These are phyloP conservation scores for Mariannaea elegans DNA, from an alignment of 2,329 filamentous ascomycete species.

Conservation along the genomic window DNA sequence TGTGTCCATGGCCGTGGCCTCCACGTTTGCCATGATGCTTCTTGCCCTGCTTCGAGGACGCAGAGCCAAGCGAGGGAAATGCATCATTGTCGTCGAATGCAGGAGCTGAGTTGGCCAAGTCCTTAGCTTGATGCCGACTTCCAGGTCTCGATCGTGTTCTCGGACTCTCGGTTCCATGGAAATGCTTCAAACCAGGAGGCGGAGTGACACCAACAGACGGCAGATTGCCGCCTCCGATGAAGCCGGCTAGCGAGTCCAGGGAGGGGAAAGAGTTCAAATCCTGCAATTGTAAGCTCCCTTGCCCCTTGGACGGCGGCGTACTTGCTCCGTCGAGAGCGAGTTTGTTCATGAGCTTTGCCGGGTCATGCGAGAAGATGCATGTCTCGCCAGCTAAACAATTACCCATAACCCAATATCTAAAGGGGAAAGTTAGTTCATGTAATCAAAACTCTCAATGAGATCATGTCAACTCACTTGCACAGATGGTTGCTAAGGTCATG, in stretches of 20 bases:
- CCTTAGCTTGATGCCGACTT: slow-evolving; percentile 75
- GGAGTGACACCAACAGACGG: slow-evolving; percentile 65
- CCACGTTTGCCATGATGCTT: slow-evolving; percentile 94
- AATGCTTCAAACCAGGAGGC: slow-evolving; percentile 75
- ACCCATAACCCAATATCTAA: slow-evolving; percentile 92
- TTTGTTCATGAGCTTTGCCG: slow-evolving; percentile 83
- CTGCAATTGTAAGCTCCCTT: slow-evolving; percentile 78
- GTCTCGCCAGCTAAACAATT: slow-evolving; percentile 94
- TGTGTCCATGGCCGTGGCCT: slow-evolving; percentile 76
- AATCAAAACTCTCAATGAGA: neutral
- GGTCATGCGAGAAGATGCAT: slow-evolving; percentile 97
- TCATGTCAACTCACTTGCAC: slow-evolving; percentile 82
- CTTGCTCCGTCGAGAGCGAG: slow-evolving; percentile 76
- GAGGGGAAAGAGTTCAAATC: slow-evolving; percentile 88
- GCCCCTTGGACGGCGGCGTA: slow-evolving; percentile 69
- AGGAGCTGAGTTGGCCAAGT: slow-evolving; percentile 72
- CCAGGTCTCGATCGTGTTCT: slow-evolving; percentile 83
- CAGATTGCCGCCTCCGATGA: slow-evolving; percentile 61
- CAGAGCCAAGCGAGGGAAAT: slow-evolving; percentile 88
- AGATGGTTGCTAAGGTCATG: slow-evolving; percentile 95
- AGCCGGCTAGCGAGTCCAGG: slow-evolving; percentile 69
- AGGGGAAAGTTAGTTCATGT: slow-evolving; percentile 25
- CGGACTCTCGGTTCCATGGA: slow-evolving; percentile 68
- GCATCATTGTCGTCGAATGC: slow-evolving; percentile 94
- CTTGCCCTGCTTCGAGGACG: slow-evolving; percentile 78